A percentile compares a stretch with the other conserved stretches of the same genome.
These are phyloP conservation scores for Cochlearia excelsa DNA, from an alignment of 345 rosid genomes.

Conservation along the genomic window DNA sequence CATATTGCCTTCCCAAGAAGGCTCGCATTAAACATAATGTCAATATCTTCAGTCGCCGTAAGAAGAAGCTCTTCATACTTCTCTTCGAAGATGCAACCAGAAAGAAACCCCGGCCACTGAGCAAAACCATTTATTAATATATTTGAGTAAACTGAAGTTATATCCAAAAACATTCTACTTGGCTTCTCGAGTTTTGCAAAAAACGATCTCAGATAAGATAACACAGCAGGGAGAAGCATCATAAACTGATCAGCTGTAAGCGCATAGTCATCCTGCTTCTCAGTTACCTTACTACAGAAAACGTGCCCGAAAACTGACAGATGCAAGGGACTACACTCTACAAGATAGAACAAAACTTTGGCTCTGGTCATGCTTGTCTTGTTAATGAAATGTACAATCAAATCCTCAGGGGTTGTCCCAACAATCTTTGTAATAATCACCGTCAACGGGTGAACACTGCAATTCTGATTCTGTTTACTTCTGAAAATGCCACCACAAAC, in stretches of 20 bases:
- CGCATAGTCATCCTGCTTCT: conserved; percentile 31
- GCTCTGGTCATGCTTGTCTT: conserved; percentile 53
- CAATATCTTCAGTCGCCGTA: conserved; percentile 51
- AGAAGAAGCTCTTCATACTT: conserved; percentile 46
- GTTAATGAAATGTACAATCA: conserved; percentile 57
- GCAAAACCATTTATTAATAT: conserved; percentile 54
- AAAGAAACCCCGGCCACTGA: conserved; percentile 61
- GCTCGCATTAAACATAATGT: conserved; percentile 52
- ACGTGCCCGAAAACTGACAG: conserved; percentile 60
- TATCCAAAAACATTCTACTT: conserved; percentile 32
- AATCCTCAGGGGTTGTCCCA: conserved; percentile 52
- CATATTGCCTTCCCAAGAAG: conserved; percentile 66
- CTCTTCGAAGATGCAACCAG: conserved; percentile 53
- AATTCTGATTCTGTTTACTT: conserved; percentile 37
- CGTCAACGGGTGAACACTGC: conserved; percentile 56
- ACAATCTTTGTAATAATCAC: conserved; percentile 50
- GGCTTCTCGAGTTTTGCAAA: conserved; percentile 48
- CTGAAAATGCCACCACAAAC: conserved; percentile 46
- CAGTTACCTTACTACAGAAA: conserved; percentile 38
- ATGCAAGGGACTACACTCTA: conserved; percentile 72
- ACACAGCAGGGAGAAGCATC: conserved; percentile 70
- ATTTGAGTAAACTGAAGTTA: conserved; percentile 56
- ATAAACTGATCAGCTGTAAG: conserved; percentile 56
- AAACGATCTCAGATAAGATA: conserved; percentile 50
- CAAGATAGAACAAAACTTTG: conserved; percentile 57